Evolutionary conservation across 2,329 filamentous ascomycete species (phyloP), one percentile per base, ranked within the genome.

Genomic region (Sclerotinia sclerotiorum): DNA sequence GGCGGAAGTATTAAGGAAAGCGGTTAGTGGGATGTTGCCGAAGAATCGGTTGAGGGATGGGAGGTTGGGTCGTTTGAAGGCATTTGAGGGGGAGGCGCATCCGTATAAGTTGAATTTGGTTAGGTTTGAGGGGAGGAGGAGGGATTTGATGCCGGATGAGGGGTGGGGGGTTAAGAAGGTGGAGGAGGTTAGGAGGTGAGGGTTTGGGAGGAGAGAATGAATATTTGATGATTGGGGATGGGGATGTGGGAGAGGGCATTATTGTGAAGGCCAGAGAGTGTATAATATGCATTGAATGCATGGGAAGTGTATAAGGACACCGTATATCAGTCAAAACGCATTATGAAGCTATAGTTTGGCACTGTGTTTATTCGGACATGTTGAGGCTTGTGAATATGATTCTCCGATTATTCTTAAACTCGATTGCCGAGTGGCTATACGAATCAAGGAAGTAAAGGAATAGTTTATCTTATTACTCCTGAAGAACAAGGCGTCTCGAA

Each of bases 21-120:
- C 96, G 1, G 96, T 99, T 52, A 90, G 91, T 78, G 96, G 96
- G 61, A 99, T 99, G 95, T 81, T 99, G 80, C 95, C 95, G 66
- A 99, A 99, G 87, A 99, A 99, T 82, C 84, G 94, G 76, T 82
- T 99, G 77, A 84, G 94, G 75, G 93, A 97, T 79, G 91, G 93
- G 83, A 83, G 96, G 72, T 82, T 99, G 82, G 92, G 89, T 49
- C 85, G 95, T 74, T 81, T 99, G 78, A 99, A 98, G 87, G 94
- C 92, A 7, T 99, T 97, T 79, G 96, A 99, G 81, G 93, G 94
- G n/a, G 84, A 87, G 51, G 88, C 88, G 32, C 94, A 99, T 82
- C 96, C 95, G 51, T 98, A 97, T 80, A 91, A 92, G 85, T 81
- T 89, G 79, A 99, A 99, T 77, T 81, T 98, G 71, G 80, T 97